Percentiles rank a stretch among this genome's conserved stretches.
Conservation (phyloP, 352 stramenopile genomes). For the Phytophthora pistaciae region DNA sequence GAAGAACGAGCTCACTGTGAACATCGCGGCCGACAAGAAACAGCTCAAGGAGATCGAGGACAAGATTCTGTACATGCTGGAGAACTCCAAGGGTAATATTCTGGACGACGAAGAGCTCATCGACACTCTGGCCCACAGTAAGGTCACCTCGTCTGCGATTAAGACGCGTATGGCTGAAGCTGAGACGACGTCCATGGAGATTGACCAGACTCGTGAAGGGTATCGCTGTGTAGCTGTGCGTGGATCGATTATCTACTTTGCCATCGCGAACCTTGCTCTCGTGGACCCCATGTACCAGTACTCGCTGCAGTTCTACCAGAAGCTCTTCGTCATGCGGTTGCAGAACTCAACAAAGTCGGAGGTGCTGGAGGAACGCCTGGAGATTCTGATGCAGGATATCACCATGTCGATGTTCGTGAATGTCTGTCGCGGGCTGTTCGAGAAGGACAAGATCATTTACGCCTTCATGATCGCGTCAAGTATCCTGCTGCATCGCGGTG, state of each 20-base stretch:
- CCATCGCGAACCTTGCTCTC: conserved; percentile 92
- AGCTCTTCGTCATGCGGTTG: conserved; percentile 92
- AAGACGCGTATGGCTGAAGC: conserved; percentile 91
- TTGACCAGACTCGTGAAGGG: conserved; percentile 91
- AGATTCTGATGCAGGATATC: conserved; percentile 93
- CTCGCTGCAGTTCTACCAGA: conserved; percentile 95
- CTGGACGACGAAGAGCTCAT: conserved; percentile 95
- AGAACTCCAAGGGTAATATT: conserved; percentile 95
- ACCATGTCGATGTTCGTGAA: conserved; percentile 95
- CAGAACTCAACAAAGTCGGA: conserved; percentile 87
- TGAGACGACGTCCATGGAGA: conserved; percentile 91
- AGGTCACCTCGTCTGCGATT: conserved; percentile 92
- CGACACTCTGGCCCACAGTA: conserved; percentile 90
- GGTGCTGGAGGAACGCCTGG: conserved; percentile 80
- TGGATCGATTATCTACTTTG: conserved; percentile 95
- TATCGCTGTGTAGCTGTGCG: conserved; percentile 93
- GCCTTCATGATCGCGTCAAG: conserved; percentile 94
- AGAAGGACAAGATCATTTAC: conserved; percentile 97
- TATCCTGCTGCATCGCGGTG: conserved; percentile 83
- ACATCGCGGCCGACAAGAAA: conserved; percentile 93
- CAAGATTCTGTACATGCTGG: conserved; percentile 95
- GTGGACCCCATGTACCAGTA: conserved; percentile 97
- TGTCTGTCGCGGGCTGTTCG: conserved; percentile 94
- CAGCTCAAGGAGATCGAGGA: conserved; percentile 96
- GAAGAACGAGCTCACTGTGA: conserved; percentile 94